A percentile compares a stretch with the other conserved stretches of the same genome.
These are phyloP conservation scores for Licmophora abbreviata DNA, from an alignment of 108 stramenopile species.

Conservation along the genomic window DNA sequence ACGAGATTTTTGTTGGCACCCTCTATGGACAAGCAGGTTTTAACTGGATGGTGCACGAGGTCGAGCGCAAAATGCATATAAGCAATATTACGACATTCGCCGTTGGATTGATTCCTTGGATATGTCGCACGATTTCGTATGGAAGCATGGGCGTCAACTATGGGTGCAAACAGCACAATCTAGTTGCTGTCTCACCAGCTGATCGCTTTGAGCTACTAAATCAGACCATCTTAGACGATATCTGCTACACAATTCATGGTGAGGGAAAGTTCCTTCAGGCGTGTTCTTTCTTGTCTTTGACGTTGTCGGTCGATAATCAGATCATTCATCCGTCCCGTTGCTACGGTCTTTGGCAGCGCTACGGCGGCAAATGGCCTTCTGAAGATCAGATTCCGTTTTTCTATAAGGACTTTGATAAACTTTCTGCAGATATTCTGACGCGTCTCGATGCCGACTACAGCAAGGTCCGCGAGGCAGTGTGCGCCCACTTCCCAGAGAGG, in stretches of 20 bases:
- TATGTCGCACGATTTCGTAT: slow-evolving; percentile 30
- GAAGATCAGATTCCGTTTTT: slow-evolving; percentile 34
- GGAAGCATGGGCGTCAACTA: slow-evolving; percentile 27
- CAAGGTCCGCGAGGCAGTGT: slow-evolving; percentile 23
- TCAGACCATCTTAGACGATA: slow-evolving; percentile 29
- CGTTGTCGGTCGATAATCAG: slow-evolving; percentile 41
- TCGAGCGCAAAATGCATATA: slow-evolving; percentile 14
- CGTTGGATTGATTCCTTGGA: slow-evolving; percentile 42
- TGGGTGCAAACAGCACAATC: slow-evolving; percentile 24
- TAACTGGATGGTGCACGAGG: slow-evolving; percentile 50
- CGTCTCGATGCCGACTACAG: slow-evolving; percentile 32
- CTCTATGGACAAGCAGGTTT: slow-evolving; percentile 45
- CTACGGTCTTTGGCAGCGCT: slow-evolving; percentile 41
- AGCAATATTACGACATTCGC: slow-evolving; percentile 33
- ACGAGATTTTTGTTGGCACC: slow-evolving; percentile 38
- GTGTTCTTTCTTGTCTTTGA: slow-evolving; percentile 32
- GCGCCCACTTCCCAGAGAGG: slow-evolving; percentile 23
- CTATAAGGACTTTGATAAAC: slow-evolving; percentile 41
- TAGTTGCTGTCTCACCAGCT: slow-evolving; percentile 29
- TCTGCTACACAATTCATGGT: slow-evolving; percentile 13
- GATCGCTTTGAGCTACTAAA: slow-evolving; percentile 28
- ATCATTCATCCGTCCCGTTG: slow-evolving; percentile 41
- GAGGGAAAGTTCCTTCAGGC: slow-evolving; percentile 33
- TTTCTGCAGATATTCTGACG: slow-evolving; percentile 24
- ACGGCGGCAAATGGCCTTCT: slow-evolving; percentile 26